A percentile compares a stretch with the other conserved stretches of the same genome.
Conservation (phyloP, 441 rosid genomes). For the Flueggea neowawraea region DNA sequence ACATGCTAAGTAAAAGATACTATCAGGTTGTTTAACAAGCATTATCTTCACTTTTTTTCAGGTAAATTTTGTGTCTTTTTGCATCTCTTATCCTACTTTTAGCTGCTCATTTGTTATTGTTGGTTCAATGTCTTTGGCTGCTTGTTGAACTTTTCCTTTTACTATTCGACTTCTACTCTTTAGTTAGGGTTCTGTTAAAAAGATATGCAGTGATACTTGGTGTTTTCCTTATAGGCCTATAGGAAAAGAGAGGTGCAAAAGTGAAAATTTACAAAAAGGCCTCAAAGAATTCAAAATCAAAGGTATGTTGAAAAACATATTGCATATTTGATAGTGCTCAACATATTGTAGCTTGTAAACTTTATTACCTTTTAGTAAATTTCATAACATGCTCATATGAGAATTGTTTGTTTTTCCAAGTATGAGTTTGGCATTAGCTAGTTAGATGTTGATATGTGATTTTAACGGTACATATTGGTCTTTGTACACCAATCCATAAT, state of each 20-base stretch:
- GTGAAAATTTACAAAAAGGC: conserved; percentile 22
- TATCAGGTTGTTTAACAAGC: conserved; percentile 70
- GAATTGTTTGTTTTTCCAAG: not conserved
- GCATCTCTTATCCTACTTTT: no score
- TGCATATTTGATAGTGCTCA: no score
- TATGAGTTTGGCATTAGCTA: no score
- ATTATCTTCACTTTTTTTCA: conserved; percentile 74
- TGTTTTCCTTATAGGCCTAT: not conserved
- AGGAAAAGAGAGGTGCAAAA: conserved; percentile 50
- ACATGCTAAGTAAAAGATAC: conserved; percentile 59
- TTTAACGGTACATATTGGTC: not conserved
- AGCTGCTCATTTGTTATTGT: not conserved
- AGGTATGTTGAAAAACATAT: conserved; percentile 14
- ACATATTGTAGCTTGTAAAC: no score
- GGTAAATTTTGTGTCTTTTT: conserved; percentile 24
- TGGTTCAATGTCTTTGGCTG: conserved; percentile 4
- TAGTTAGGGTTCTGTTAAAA: no score
- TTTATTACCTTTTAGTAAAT: no score
- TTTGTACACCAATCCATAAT: conserved; percentile 1
- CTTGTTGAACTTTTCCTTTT: not conserved
- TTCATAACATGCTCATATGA: no score
- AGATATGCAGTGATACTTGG: no score
- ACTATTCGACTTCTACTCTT: no score
- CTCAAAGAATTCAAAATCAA: conserved; percentile 25
- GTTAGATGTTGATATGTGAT: not conserved